A percentile compares a stretch with the other conserved stretches of the same genome.
Conservation (phyloP, 257 asterid species). For the Mitragyna speciosa region DNA sequence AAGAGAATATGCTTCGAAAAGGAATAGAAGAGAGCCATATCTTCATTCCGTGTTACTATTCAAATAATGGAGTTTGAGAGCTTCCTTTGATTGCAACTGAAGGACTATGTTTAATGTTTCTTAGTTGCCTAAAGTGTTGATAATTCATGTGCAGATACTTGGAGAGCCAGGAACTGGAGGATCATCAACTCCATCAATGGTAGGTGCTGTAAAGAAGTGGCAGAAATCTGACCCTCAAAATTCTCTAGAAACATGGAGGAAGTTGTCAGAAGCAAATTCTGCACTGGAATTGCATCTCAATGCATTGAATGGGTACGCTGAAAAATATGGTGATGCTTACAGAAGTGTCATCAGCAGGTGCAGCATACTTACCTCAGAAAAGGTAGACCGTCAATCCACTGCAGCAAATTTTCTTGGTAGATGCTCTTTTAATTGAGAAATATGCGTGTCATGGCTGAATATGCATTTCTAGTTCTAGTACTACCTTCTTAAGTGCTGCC, state of each 20-base stretch:
- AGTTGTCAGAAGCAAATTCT: constrained; percentile 73
- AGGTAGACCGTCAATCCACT: constrained; percentile 41
- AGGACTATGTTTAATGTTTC: constrained; percentile 20
- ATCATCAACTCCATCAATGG: constrained; percentile 97
- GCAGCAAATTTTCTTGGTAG: neutral
- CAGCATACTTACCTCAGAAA: constrained; percentile 59
- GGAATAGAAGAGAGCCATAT: neutral
- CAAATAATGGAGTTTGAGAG: neutral
- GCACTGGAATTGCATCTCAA: constrained; percentile 71
- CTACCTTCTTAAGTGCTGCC: neutral
- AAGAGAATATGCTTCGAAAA: neutral
- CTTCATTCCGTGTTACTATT: neutral
- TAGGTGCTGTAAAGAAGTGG: constrained; percentile 98
- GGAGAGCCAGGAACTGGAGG: constrained; percentile 99
- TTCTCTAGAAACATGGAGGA: constrained; percentile 77
- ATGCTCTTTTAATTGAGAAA: neutral
- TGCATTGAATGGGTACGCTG: constrained; percentile 62
- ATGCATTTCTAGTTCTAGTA: neutral
- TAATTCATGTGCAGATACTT: constrained; percentile 58
- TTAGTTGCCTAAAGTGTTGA: constrained; percentile 19
- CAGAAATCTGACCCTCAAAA: constrained; percentile 83
- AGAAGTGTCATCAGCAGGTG: constrained; percentile 51
- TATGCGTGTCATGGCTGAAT: neutral
- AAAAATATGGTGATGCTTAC: constrained; percentile 50
- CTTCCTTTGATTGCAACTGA: neutral